Conservation (phyloP, 805 yeast genomes). For the Lipomyces sp. region DNA sequence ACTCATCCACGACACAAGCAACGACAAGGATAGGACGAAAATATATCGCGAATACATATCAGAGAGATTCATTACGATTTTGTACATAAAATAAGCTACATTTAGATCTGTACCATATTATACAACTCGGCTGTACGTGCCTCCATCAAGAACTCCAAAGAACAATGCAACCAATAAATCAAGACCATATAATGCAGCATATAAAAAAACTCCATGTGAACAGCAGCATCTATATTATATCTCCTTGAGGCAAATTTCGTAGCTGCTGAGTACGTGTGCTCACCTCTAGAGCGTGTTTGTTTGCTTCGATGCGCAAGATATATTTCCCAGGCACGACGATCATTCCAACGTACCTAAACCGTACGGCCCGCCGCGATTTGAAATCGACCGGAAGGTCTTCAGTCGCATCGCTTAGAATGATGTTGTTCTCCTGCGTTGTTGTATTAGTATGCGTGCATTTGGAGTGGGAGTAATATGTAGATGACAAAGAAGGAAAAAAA, state of each 20-base stretch:
- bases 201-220: too few species aligned
- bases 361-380: slow-evolving; percentile 6
- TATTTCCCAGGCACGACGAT: slow-evolving; percentile 28
- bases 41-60: too few species aligned
- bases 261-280: not conserved
- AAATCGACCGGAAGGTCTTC: slow-evolving; percentile 20
- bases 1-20: slow-evolving; percentile 91
- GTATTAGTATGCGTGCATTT: not conserved
- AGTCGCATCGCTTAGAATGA: slow-evolving; percentile 26
- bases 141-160: too few species aligned
- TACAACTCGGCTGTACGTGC: too few species aligned
- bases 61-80: too few species aligned
- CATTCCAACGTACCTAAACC: slow-evolving; percentile 28
- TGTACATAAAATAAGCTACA: too few species aligned
- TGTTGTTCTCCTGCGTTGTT: slow-evolving; percentile 19
- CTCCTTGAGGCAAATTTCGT: not conserved
- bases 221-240: too few species aligned
- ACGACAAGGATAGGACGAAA: slow-evolving; percentile 52
- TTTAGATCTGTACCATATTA: too few species aligned
- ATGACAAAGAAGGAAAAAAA: not conserved
- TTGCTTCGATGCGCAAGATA: slow-evolving; percentile 23
- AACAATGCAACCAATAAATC: not conserved
- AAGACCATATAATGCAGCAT: not conserved
- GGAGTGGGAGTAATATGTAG: not conserved
- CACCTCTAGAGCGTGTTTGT: not conserved